Percentiles rank a stretch among this genome's conserved stretches.
These are phyloP conservation scores for Yarrowia deformans DNA, from an alignment of 805 yeast species.

Conservation along the genomic window DNA sequence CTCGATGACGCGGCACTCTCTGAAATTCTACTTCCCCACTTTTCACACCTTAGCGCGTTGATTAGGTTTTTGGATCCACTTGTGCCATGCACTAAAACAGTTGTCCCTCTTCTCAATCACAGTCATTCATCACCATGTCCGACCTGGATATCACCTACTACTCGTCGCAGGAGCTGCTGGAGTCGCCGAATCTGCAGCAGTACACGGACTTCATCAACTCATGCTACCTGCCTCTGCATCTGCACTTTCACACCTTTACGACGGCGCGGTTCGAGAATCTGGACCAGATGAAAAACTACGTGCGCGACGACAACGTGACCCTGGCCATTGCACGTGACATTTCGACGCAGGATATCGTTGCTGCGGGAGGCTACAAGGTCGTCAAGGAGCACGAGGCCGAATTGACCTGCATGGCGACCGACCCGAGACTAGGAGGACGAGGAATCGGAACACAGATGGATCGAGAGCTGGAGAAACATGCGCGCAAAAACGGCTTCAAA, in stretches of 20 bases:
- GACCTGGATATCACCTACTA: slow-evolving; percentile 20
- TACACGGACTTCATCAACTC: slow-evolving; percentile 30
- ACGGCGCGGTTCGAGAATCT: background rate
- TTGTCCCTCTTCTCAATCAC: no score
- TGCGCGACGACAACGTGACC: background rate
- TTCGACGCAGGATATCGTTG: slow-evolving; percentile 12
- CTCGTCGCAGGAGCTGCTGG: slow-evolving; percentile 1
- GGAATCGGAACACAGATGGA: slow-evolving; percentile 30
- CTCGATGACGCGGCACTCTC: no score
- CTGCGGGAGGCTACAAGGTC: slow-evolving; percentile 23
- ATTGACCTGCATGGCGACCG: slow-evolving; percentile 11
- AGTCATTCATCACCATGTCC: slow-evolving; percentile 21
- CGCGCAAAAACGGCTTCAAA: slow-evolving; percentile 12
- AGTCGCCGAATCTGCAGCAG: background rate
- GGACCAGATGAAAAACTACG: slow-evolving; percentile 1
- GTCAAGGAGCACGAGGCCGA: background rate
- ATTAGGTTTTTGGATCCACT: slow-evolving; percentile 20
- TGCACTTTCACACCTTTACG: slow-evolving; percentile 11
- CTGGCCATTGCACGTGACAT: slow-evolving; percentile 13
- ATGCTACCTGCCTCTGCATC: slow-evolving; percentile 21
- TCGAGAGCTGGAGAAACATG: background rate
- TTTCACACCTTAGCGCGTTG: background rate
- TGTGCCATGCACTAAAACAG: background rate
- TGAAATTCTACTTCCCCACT: no score
- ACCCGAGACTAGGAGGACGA: slow-evolving; percentile 5